Percentiles rank a stretch among this genome's conserved stretches.
phyloP scores from a whole-genome alignment of 2,329 filamentous ascomycete species.

The Dothistroma pini region DNA sequence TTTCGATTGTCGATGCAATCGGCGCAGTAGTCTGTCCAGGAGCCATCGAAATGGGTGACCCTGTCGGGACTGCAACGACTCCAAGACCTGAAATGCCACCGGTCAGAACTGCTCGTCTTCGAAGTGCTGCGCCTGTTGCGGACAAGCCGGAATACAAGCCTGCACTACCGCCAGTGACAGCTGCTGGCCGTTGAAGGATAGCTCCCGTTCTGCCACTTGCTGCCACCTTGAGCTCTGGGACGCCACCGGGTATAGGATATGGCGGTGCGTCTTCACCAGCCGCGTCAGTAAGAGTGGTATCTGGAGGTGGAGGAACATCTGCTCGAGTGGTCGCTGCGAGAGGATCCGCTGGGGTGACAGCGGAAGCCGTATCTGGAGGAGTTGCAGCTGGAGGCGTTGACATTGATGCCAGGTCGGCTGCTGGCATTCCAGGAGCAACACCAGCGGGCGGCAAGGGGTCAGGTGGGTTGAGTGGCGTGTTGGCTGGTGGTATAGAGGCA shows the following conservation, averaged over 20 bases:
- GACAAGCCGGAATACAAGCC: neutral
- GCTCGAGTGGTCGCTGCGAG: neutral
- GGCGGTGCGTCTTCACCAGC: neutral
- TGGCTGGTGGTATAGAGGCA: neutral
- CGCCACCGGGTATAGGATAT: neutral
- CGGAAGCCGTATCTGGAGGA: no score
- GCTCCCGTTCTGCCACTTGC: neutral
- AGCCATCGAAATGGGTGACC: neutral
- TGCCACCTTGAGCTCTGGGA: neutral
- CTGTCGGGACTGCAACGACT: neutral
- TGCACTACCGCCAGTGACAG: neutral
- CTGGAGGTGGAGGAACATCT: neutral
- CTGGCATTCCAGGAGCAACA: neutral
- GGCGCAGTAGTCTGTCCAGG: neutral
- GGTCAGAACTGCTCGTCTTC: neutral
- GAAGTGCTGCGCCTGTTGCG: neutral
- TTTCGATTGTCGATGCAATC: neutral
- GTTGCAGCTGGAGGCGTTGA: neutral
- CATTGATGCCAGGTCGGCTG: neutral
- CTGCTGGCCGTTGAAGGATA: neutral
- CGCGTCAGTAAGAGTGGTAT: neutral
- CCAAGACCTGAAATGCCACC: neutral
- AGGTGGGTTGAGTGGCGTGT: no score
- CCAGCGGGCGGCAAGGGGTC: no score
- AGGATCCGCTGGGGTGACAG: neutral